Percentiles rank a stretch among this genome's conserved stretches.
phyloP scores from a whole-genome alignment of 2,329 filamentous ascomycete genomes.

The Colletotrichum sp. region DNA sequence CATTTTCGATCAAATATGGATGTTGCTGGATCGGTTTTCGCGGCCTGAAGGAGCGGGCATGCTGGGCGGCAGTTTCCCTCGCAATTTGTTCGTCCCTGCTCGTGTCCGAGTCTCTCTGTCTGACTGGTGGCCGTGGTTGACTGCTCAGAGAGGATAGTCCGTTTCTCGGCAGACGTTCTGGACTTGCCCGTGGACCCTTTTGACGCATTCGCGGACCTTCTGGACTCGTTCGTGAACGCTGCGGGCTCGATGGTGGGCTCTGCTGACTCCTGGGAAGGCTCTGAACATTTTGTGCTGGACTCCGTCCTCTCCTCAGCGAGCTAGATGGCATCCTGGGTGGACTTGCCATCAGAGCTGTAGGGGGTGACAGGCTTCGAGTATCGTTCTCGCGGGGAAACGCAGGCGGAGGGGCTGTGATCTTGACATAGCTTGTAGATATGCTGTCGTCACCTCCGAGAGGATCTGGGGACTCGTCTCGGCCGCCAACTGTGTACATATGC shows the following conservation, averaged over 20 bases:
- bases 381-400: constrained; percentile 25
- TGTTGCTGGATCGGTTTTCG: constrained; percentile 67
- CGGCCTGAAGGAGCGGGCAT: constrained; percentile 58
- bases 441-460: constrained; percentile 32
- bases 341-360: not conserved
- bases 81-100: constrained; percentile 2
- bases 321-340: not conserved
- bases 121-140: not conserved
- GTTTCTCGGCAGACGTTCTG: not conserved
- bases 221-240: constrained; percentile 19
- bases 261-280: constrained; percentile 13
- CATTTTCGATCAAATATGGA: constrained; percentile 62
- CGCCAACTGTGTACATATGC: not conserved
- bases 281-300: not conserved
- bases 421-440: constrained; percentile 42
- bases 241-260: not conserved
- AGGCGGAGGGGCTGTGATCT: constrained; percentile 34
- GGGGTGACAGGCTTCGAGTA: not conserved
- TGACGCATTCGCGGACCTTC: not conserved
- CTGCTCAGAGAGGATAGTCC: not conserved
- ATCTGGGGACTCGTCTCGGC: not conserved
- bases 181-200: not conserved
- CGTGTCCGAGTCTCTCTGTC: not conserved
- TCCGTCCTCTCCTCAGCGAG: not conserved
- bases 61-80: constrained; percentile 31